Conservation (phyloP, 164 flowering plant species). For the Umbilicus rupestris region DNA sequence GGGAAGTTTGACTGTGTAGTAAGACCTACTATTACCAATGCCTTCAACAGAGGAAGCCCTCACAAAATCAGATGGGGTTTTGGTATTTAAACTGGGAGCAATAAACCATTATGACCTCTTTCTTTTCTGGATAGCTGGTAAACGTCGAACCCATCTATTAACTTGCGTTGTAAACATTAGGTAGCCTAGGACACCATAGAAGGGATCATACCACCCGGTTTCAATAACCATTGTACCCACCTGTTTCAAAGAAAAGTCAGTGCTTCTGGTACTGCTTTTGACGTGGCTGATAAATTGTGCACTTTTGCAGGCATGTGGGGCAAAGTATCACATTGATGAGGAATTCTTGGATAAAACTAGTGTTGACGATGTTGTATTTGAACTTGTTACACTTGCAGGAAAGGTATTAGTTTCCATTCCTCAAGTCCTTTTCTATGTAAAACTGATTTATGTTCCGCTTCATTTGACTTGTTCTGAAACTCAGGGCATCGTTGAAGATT, state of each 20-base stretch:
- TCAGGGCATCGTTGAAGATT: constrained; percentile 84
- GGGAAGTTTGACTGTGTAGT: too few species aligned
- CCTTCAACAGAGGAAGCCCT: too few species aligned
- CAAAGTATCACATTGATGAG: constrained; percentile 46
- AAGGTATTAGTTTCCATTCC: constrained; percentile 26
- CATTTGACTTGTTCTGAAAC: constrained; percentile 17
- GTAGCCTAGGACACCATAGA: too few species aligned
- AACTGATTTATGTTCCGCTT: not conserved
- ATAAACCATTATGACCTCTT: not conserved
- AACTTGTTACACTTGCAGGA: constrained; percentile 71
- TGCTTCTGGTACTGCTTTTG: not conserved
- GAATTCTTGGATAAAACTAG: constrained; percentile 71
- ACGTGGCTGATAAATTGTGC: constrained; percentile 10
- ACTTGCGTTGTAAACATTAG: too few species aligned
- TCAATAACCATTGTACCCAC: not conserved
- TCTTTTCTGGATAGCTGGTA: too few species aligned
- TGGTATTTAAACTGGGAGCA: not conserved
- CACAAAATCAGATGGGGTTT: not conserved
- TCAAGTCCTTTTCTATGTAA: not conserved
- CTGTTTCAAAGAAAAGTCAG: not conserved
- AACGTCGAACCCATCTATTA: too few species aligned
- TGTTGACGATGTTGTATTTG: constrained; percentile 92
- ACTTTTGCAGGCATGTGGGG: constrained; percentile 75
- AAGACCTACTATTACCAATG: too few species aligned
- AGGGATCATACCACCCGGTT: too few species aligned